Evolutionary conservation across 1,139 yeast species (phyloP).

Genomic region (Diutina ranongensis): DNA sequence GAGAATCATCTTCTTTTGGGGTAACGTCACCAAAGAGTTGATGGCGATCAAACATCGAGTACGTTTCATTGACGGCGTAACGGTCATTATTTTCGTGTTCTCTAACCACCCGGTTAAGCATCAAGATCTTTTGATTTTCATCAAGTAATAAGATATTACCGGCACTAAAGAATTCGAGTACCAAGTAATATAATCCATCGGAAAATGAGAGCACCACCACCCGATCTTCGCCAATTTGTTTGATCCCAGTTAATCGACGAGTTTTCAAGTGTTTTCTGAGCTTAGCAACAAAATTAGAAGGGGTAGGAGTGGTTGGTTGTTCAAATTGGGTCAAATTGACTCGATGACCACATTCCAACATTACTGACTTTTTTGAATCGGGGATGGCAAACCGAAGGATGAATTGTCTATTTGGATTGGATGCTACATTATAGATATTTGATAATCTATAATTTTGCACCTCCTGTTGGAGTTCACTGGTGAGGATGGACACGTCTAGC

Average conservation of each 20-base stretch:
- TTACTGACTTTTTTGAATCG: conserved; percentile 63
- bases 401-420: conserved; percentile 58
- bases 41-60: conserved; percentile 42
- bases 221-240: conserved; percentile 71
- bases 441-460: conserved; percentile 62
- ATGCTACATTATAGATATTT: conserved; percentile 71
- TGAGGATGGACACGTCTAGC: conserved; percentile 63
- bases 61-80: conserved; percentile 64
- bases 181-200: conserved; percentile 69
- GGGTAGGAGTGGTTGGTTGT: conserved; percentile 68
- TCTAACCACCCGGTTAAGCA: conserved; percentile 68
- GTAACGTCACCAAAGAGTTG: not conserved
- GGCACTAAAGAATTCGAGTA: conserved; percentile 87
- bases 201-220: conserved; percentile 71
- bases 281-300: conserved; percentile 78
- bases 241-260: conserved; percentile 60
- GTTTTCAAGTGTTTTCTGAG: conserved; percentile 78
- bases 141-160: conserved; percentile 81
- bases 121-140: conserved; percentile 50
- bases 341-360: conserved; percentile 81
- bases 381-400: conserved; percentile 74
- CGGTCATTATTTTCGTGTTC: conserved; percentile 52
- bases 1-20: conserved; percentile 25
- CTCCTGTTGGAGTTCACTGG: conserved; percentile 48
- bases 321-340: conserved; percentile 71